These are phyloP conservation scores for Suhomyces emberorum DNA, from an alignment of 805 yeast genomes.

Conservation along the genomic window DNA sequence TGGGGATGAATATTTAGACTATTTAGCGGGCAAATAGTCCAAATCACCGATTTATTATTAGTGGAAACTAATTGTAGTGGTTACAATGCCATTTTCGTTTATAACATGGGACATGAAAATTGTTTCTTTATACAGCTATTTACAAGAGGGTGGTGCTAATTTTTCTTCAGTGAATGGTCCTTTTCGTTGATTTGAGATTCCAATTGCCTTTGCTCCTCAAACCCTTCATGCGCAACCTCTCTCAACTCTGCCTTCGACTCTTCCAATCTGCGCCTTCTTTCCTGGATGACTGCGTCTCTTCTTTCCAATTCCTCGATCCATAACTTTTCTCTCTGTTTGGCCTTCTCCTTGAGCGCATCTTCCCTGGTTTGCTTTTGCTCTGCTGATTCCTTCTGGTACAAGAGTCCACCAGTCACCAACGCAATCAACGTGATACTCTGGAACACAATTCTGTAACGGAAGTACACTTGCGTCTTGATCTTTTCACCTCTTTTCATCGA, in stretches of 20 bases:
- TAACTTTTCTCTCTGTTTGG: constrained; percentile 75
- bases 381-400: constrained; percentile 53
- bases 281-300: constrained; percentile 71
- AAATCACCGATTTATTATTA: too few relatives aligned
- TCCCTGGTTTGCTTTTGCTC: constrained; percentile 52
- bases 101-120: too few relatives aligned
- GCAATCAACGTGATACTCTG: constrained; percentile 85
- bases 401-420: constrained; percentile 72
- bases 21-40: too few relatives aligned
- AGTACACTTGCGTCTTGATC: constrained; percentile 76
- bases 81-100: too few relatives aligned
- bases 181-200: neutral
- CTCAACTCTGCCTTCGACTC: constrained; percentile 46
- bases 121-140: too few relatives aligned
- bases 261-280: constrained; percentile 66
- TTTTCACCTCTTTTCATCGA: constrained; percentile 72
- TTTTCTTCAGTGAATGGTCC: neutral
- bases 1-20: too few relatives aligned
- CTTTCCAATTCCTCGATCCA: constrained; percentile 92
- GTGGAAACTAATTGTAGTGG: too few relatives aligned
- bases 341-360: constrained; percentile 69
- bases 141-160: too few relatives aligned
- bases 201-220: constrained; percentile 20
- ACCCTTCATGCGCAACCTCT: constrained; percentile 34
- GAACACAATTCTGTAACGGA: constrained; percentile 83